Evolutionary conservation across 345 rosid genomes (phyloP).

Genomic region (Citrus sp.): DNA sequence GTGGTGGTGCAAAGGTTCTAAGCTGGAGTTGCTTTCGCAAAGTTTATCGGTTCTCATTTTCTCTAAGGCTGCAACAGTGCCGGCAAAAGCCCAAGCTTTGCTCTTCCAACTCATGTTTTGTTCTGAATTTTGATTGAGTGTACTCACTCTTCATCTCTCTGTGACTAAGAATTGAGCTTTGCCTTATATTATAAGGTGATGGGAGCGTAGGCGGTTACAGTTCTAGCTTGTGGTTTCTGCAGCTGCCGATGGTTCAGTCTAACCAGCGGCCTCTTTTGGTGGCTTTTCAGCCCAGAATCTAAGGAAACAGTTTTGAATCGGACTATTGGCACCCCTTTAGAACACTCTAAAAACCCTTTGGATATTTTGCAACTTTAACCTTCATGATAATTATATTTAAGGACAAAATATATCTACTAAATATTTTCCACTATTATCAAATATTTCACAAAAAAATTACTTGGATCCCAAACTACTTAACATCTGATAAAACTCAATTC

Average conservation of each 20-base stretch:
- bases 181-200: not conserved
- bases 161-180: too few relatives aligned
- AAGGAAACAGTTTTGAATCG: not conserved
- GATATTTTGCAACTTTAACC: too few relatives aligned
- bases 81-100: slow-evolving; percentile 18
- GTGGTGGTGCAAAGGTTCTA: slow-evolving; percentile 1
- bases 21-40: not conserved
- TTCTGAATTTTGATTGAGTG: not conserved
- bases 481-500: too few relatives aligned
- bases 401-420: too few relatives aligned
- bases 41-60: slow-evolving; percentile 4
- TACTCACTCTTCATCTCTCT: not conserved
- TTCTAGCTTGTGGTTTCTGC: slow-evolving; percentile 16
- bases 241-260: not conserved
- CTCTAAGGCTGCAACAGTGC: slow-evolving; percentile 18
- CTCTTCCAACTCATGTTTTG: slow-evolving; percentile 14
- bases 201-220: slow-evolving; percentile 2
- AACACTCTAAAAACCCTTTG: too few relatives aligned
- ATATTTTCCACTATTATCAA: too few relatives aligned
- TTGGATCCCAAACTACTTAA: too few relatives aligned
- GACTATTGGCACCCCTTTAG: too few relatives aligned
- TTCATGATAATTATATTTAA: too few relatives aligned
- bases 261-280: slow-evolving; percentile 7
- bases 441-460: too few relatives aligned
- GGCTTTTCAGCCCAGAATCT: not conserved